Percentiles rank a stretch among this genome's conserved stretches.
These are phyloP conservation scores for Tetragonia tetragonoides DNA, from an alignment of 148 eudicot genomes.

Conservation along the genomic window DNA sequence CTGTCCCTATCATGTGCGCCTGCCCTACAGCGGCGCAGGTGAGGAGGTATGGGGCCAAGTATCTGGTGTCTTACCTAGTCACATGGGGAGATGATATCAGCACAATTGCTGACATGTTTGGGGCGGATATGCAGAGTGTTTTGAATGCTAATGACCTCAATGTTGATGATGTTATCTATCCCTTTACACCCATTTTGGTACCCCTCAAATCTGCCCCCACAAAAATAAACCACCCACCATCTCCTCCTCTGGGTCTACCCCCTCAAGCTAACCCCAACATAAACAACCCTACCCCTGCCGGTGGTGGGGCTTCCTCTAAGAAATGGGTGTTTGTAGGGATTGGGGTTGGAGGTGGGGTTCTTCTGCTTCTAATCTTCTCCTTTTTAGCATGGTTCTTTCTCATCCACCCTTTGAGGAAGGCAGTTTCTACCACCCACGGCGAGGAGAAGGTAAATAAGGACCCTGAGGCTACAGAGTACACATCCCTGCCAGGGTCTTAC, in stretches of 20 bases:
- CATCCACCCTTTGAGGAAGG: slow-evolving; percentile 20
- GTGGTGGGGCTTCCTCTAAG: slow-evolving; percentile 36
- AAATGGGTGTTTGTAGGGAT: slow-evolving; percentile 51
- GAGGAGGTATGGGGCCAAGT: slow-evolving; percentile 31
- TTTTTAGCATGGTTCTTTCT: slow-evolving; percentile 38
- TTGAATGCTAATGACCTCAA: slow-evolving; percentile 53
- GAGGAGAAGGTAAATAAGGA: slow-evolving; percentile 21
- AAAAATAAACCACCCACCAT: slow-evolving; percentile 14
- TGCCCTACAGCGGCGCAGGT: slow-evolving; percentile 59
- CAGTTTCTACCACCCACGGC: background rate
- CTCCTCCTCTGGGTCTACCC: slow-evolving; percentile 32
- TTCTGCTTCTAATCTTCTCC: slow-evolving; percentile 24
- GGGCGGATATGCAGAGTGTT: slow-evolving; percentile 31
- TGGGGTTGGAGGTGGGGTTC: slow-evolving; percentile 46
- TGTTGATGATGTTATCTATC: slow-evolving; percentile 33
- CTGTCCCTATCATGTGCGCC: slow-evolving; percentile 72
- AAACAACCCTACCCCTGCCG: slow-evolving; percentile 16
- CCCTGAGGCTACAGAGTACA: slow-evolving; percentile 19
- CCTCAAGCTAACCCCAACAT: slow-evolving; percentile 19
- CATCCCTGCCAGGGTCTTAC: slow-evolving; percentile 22
- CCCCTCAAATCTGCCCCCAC: slow-evolving; percentile 48
- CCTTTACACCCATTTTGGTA: slow-evolving; percentile 56
- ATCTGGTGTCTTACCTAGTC: slow-evolving; percentile 48
- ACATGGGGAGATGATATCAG: slow-evolving; percentile 31
- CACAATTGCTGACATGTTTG: slow-evolving; percentile 38